Evolutionary conservation across 306 rosid species (phyloP).

Genomic region (Dicorynia guianensis): DNA sequence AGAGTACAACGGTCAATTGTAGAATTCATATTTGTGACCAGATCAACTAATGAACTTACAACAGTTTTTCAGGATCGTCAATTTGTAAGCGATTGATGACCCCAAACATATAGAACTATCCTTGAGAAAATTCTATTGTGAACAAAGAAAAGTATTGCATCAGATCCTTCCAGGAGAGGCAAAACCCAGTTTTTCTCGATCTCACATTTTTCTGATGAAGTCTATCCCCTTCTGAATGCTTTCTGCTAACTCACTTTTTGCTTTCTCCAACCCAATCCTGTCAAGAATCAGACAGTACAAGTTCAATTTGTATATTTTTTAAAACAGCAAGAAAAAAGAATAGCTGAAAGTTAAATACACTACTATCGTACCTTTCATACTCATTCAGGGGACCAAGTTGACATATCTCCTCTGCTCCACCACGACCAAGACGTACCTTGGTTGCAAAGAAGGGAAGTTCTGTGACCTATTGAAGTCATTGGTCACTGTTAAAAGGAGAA

Average conservation of each 20-base stretch:
- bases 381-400: slow-evolving; percentile 84
- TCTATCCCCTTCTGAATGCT: slow-evolving; percentile 75
- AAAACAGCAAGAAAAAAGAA: slow-evolving; percentile 19
- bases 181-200: background rate
- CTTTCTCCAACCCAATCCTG: slow-evolving; percentile 78
- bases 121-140: background rate
- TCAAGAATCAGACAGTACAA: background rate
- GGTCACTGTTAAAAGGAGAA: background rate
- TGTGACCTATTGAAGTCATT: slow-evolving; percentile 64
- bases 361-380: slow-evolving; percentile 73
- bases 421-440: slow-evolving; percentile 85
- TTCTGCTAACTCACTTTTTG: slow-evolving; percentile 64
- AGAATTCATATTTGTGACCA: too few species aligned
- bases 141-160: background rate
- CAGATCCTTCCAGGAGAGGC: background rate
- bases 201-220: slow-evolving; percentile 47
- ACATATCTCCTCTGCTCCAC: slow-evolving; percentile 78
- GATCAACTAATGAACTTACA: background rate
- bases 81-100: background rate
- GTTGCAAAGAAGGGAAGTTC: slow-evolving; percentile 94
- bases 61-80: background rate
- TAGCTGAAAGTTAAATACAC: background rate
- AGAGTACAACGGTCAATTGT: background rate
- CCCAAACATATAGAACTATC: background rate
- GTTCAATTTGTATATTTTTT: slow-evolving; percentile 2